Evolutionary conservation across 192 early-diverging fungal species (phyloP).

Genomic region (Kickxella alabastrina): DNA sequence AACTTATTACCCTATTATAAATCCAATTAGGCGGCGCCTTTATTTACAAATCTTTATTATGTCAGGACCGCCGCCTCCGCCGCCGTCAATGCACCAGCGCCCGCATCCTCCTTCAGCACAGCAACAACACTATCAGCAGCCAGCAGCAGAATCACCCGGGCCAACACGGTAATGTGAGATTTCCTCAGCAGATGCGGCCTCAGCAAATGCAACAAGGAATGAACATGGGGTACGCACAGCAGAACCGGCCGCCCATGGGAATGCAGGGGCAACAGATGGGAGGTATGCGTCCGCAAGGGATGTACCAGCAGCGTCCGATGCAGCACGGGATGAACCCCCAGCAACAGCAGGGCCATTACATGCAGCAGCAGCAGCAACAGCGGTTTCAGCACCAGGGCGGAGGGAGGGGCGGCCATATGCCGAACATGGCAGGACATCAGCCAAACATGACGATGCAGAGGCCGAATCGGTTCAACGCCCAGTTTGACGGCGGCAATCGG

Average conservation of each 20-base stretch:
- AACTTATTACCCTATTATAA: no score
- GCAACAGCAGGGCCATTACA: constrained; percentile 13
- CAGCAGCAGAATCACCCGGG: constrained; percentile 1
- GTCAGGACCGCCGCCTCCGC: constrained; percentile 4
- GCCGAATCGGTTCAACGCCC: constrained; percentile 4
- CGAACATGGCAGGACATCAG: background rate
- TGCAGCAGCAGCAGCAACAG: constrained; percentile 18
- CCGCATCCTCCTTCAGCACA: no score
- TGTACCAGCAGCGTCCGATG: constrained; percentile 15
- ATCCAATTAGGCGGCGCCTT: no score
- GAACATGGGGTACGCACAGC: constrained; percentile 13
- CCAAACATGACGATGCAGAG: background rate
- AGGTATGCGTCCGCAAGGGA: constrained; percentile 14
- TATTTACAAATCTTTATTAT: background rate
- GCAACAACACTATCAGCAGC: constrained; percentile 1
- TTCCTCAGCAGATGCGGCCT: constrained; percentile 4
- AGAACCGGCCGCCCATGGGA: constrained; percentile 15
- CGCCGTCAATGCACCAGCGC: background rate
- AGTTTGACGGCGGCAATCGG: constrained; percentile 57
- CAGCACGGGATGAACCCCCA: constrained; percentile 20
- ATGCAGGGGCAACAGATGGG: constrained; percentile 24
- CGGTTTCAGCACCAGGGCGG: constrained; percentile 10
- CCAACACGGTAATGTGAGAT: background rate
- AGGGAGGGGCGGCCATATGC: background rate
- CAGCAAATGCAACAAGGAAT: constrained; percentile 13